Percentiles rank a stretch among this genome's conserved stretches.
These are phyloP conservation scores for Chenopodium berlandieri DNA, from an alignment of 148 eudicot genomes.

Conservation along the genomic window DNA sequence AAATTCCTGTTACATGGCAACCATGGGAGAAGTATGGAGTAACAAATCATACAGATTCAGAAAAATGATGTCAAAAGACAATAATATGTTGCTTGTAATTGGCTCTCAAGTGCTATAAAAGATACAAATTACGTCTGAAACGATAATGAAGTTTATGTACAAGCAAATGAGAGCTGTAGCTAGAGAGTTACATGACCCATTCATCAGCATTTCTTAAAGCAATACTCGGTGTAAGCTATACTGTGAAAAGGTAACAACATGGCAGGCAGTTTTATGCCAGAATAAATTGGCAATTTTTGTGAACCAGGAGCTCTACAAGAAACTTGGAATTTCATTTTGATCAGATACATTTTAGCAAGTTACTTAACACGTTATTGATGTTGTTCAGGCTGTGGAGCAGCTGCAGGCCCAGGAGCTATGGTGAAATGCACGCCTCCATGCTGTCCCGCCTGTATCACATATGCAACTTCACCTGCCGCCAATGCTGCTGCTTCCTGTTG, in stretches of 20 bases:
- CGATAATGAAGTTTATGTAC: constrained; percentile 20
- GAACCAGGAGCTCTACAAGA: constrained; percentile 20
- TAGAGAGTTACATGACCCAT: background rate
- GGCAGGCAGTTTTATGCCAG: constrained; percentile 20
- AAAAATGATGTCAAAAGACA: background rate
- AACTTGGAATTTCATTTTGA: constrained; percentile 7
- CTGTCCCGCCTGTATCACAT: constrained; percentile 66
- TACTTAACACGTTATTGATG: constrained; percentile 10
- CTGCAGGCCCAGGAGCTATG: constrained; percentile 48
- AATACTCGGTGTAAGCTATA: background rate
- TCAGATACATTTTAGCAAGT: background rate
- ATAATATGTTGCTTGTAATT: background rate
- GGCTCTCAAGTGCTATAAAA: background rate
- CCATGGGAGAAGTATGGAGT: background rate
- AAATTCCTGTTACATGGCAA: background rate
- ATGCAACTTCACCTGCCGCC: constrained; percentile 70
- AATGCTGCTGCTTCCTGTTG: constrained; percentile 69
- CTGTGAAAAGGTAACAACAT: constrained; percentile 10
- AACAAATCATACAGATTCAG: background rate
- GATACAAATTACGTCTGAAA: background rate
- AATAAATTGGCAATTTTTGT: constrained; percentile 8
- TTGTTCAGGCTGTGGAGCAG: constrained; percentile 34
- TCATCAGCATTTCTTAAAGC: constrained; percentile 6
- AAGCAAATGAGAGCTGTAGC: constrained; percentile 16
- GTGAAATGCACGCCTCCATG: constrained; percentile 63